Base-by-base conservation (phyloP, 1,139 yeast genomes). In the Blastobotrys ciferrii region DNA sequence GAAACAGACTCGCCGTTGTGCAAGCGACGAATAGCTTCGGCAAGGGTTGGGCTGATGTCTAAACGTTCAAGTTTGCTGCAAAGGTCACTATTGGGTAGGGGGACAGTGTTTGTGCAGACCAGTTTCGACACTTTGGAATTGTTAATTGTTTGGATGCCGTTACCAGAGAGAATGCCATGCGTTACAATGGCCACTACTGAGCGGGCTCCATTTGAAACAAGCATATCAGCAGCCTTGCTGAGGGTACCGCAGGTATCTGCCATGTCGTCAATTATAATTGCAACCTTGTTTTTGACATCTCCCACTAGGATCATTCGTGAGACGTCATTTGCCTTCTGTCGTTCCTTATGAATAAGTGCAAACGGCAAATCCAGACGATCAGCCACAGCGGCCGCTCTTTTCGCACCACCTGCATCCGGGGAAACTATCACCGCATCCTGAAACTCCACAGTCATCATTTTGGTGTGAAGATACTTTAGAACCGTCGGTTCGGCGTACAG, bases 361-460 rank as follows among this genome's bases (percentile, higher is more conserved):
- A 91, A 91, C 68, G 88, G 88, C 61, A 89, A 76, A 66, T 91
- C 97, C 57, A 92, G 73, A 58, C 88, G 78, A 68, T 92, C 98
- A 42, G 98, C 98, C 56, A 91, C 75, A 4, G 89, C 87, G 3
- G 98, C 97, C 4, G 95, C 98, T 66, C 98, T 80, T 69, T 92
- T 92, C 51, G 98, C 98, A 53, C 98, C 98, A 61, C 98, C 98
- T 3, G 98, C 98, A 70, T 92, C 98, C 6, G 98, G 98, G 1
- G 97, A 88, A 12, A 88, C 88, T 50, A 92, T 84, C 49, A 91
- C 87, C 18, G 92, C 82, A 47, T 63, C 58, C 55, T 84, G 80
- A 43, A 79, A 75, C 57, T 71, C 72, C 9, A 9, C 28, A 58
- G 72, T 77, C 25, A 45, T 39, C 51, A 84, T 76, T 56, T 81